These are phyloP conservation scores for Symbiodinium natans DNA, from an alignment of 73 alveolate species.

Conservation along the genomic window DNA sequence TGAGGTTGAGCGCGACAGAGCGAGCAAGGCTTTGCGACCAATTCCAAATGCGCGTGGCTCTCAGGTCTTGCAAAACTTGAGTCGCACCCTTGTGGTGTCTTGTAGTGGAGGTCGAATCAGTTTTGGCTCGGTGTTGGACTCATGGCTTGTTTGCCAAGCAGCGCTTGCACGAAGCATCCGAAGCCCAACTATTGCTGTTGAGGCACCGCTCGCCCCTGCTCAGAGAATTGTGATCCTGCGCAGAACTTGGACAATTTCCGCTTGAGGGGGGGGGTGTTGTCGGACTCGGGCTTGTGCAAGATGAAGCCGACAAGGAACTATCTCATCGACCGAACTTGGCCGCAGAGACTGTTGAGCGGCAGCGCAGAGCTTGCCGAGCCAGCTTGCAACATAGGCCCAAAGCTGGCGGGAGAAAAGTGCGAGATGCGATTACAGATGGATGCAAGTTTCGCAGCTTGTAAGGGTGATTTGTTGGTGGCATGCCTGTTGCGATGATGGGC, in stretches of 20 bases:
- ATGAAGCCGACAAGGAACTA: constrained; percentile 44
- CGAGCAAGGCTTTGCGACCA: not conserved
- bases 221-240: not conserved
- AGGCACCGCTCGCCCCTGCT: not conserved
- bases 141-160: too few relatives aligned
- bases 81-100: not conserved
- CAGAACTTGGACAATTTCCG: not conserved
- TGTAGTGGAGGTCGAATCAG: not conserved
- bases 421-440: not conserved
- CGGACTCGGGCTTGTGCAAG: too few relatives aligned
- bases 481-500: not conserved
- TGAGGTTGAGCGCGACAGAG: not conserved
- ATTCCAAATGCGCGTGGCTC: not conserved
- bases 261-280: too few relatives aligned
- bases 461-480: not conserved
- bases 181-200: too few relatives aligned
- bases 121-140: not conserved
- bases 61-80: not conserved
- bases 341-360: constrained; percentile 29
- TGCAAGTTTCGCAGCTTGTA: not conserved
- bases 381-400: not conserved
- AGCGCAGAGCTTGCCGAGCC: not conserved
- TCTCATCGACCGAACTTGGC: constrained; percentile 36
- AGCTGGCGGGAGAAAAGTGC: constrained; percentile 7
- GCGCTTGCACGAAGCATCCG: too few relatives aligned